Evolutionary conservation across 139 green algal genomes (phyloP), one percentile per base, ranked within the genome.

Genomic region (Zygnema cylindricum): DNA sequence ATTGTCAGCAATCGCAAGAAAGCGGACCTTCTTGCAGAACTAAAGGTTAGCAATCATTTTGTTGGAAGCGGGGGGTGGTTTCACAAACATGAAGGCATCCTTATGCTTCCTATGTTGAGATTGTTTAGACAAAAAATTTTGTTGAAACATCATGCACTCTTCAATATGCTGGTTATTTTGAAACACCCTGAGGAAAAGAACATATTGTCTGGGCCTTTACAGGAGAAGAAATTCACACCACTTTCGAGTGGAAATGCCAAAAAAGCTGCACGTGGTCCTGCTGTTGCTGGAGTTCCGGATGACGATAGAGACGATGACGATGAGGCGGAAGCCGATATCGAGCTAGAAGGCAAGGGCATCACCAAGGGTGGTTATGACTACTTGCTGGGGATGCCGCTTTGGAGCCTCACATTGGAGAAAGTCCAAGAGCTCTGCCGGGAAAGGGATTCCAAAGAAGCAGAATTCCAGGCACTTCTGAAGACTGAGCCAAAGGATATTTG

Each of bases 331-430:
- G 49, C 49, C 16, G 49, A 63, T 63, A 16, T 25, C 49, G 7
- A 25, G 7, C 76, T 35, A 22, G 71, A 35, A 69, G 76, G 7
- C 76, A 77, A 86, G 22, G 79, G 30, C 35, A 82, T n/a, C 2
- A 21, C 41, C 1, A 86, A 55, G 1, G 39, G 40, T n/a, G 40
- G 69, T 79, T 99, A 98, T 90, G 96, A 99, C 82, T 99, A 99
- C 94, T 94, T 99, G 86, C 95, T 99, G 57, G 95, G 90, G 82
- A 99, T 99, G 97, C 93, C 95, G 7, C 94, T 99, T 42, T 95
- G 93, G 84, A 98, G 93, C 91, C 92, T 99, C n/a, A 99, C 97
- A 0, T 63, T 93, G 35, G 97, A 99, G 94, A 97, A 96, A 93
- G 96, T 99, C 63, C 81, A 88, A 55, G 57, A 55, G n/a, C 83